Base-by-base conservation (phyloP, 345 rosid species). In the Gossypium rotundifolium region DNA sequence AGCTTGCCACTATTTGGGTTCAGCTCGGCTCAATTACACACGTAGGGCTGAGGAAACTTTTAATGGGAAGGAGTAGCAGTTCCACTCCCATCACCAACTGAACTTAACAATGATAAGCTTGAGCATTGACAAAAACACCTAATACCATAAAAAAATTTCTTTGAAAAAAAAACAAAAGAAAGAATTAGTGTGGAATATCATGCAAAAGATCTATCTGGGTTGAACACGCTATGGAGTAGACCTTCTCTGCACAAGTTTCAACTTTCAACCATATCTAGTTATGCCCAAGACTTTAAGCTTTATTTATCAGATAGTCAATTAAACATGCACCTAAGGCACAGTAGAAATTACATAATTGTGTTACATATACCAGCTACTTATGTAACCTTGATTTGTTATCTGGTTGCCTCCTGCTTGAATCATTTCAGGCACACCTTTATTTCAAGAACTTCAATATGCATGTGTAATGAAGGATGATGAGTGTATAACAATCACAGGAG, bases 241-340 rank as follows among this genome's bases (percentile, higher is more conserved):
- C 61, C 54, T 53, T 62, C 71, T 59, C 58, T 54, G 58, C 71
- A 8, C 75, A 48, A 7, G 2, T 45, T 54, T 33, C 68, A 65
- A 18, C 6, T 55, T 54, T 22, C 40, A 11, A 46, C 70, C 11
- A 33, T 11, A 65, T 71, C 66, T 65, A 55, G 60, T 45, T 33
- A 13, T 9, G 53, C 49, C 23, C 4, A 23, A 64, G 17, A 65
- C 14, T 59, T 40, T 25, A 38, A 9, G 58, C 61, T 59, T 68
- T 59, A 58, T 48, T 57, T 67, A 46, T 59, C 53, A 9, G 17
- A 65, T 22, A 44, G 51, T 11, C 53, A 13, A 60, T 25, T 71
- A 55, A 58, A n/a, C 25, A 55, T 40, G 64, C 52, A 73, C 40
- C 55, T 23, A 9, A 14, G 45, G n/a, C 16, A 25, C 25, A 20